Evolutionary conservation across 129 eudicot species (phyloP), one percentile per base, ranked within the genome.

Genomic region (Saposhnikovia divaricata): DNA sequence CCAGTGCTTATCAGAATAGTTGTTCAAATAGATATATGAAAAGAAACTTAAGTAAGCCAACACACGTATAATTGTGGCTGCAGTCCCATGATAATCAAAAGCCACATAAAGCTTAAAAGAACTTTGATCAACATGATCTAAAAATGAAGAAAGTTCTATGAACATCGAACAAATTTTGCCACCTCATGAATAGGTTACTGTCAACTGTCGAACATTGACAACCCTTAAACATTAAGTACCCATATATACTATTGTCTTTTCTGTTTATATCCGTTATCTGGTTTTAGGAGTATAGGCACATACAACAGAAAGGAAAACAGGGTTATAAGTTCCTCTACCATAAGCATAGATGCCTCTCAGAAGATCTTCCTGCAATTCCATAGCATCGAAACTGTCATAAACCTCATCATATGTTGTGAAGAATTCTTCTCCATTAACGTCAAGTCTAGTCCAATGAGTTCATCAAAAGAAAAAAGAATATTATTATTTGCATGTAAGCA

Each of bases 371-470:
- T 71, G 63, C 74, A 80, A 80, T 31, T 73, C 78, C 83, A 80
- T 80, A 16, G 77, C 77, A 57, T 80, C 83, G 11, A 80, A 80
- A 53, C 83, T 80, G 47, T 74, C 83, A 55, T 51, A 57, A 53
- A 80, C 83, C 40, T 80, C 79, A 73, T 73, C 79, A 21, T 80
- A 73, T 19, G 83, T 51, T 23, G 78, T 40, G 48, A 72, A 72
- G 76, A 72, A 72, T 23, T 72, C 50, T 40, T 72, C 50, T 72
- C 76, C 76, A 72, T 72, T 10, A 19, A 46, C 51, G 23, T 45
- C 50, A 21, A 40, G 76, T 8, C 76, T 72, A 4, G 14, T 40
- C 50, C 48, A 72, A 40, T 21, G 3, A 71, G 4, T 40, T 72
- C 76, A 72, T 21, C 50, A 72, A 39, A 18, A 72, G 44, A 72